phyloP scores from a whole-genome alignment of 768 basidiomycete genomes.

The Pulveroboletus frians region DNA sequence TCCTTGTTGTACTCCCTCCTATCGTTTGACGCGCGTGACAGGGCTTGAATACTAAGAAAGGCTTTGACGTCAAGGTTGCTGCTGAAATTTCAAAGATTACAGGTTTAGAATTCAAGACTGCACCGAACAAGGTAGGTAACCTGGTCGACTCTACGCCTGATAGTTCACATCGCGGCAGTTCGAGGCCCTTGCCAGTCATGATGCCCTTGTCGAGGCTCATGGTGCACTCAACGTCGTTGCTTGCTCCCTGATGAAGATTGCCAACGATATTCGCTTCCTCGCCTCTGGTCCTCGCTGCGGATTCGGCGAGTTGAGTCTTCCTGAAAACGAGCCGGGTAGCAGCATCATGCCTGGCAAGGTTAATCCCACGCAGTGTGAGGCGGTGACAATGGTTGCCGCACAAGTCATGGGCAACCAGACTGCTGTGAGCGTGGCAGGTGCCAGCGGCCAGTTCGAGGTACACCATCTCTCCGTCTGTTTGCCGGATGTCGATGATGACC shows the following conservation, averaged over 20 bases:
- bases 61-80: conserved; percentile 94
- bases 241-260: conserved; percentile 98
- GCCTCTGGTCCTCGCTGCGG: conserved; percentile 98
- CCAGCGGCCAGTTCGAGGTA: conserved; percentile 96
- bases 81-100: conserved; percentile 87
- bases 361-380: conserved; percentile 99
- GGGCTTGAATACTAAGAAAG: conserved; percentile 96
- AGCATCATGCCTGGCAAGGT: conserved; percentile 99
- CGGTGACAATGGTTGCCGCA: conserved; percentile 96
- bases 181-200: conserved; percentile 96
- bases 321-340: conserved; percentile 98
- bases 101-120: conserved; percentile 88
- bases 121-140: conserved; percentile 84
- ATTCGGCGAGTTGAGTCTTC: conserved; percentile 87
- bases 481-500: conserved; percentile 7
- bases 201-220: conserved; percentile 95
- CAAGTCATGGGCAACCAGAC: conserved; percentile 99
- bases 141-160: not conserved
- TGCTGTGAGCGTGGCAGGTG: conserved; percentile 84
- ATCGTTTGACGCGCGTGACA: conserved; percentile 29
- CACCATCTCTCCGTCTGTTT: conserved; percentile 15
- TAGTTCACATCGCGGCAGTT: conserved; percentile 50
- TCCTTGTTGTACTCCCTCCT: not conserved
- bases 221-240: conserved; percentile 95
- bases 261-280: conserved; percentile 97